Conservation (phyloP, 768 basidiomycete genomes). For the Hygrophorus russula region DNA sequence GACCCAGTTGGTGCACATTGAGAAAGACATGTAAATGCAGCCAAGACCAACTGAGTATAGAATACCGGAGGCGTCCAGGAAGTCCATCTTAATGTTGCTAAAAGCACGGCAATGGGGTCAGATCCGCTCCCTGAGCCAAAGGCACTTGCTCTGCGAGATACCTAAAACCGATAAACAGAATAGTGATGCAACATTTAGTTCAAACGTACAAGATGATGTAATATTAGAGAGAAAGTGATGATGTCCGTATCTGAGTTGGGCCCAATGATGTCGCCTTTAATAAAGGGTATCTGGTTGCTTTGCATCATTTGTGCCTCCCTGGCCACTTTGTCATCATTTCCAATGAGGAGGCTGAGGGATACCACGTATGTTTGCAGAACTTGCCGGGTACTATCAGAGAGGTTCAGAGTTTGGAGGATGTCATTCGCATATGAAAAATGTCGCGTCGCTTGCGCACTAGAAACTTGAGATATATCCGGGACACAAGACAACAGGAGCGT, state of each 20-base stretch:
- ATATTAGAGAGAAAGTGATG: constrained; percentile 47
- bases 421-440: constrained; percentile 39
- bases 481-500: constrained; percentile 51
- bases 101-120: constrained; percentile 41
- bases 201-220: constrained; percentile 47
- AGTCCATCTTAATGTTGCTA: constrained; percentile 48
- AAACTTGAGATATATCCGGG: constrained; percentile 48
- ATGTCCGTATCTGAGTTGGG: constrained; percentile 56
- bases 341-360: constrained; percentile 47
- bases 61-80: constrained; percentile 54
- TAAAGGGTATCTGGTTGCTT: constrained; percentile 42
- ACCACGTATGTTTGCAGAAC: constrained; percentile 49
- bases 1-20: constrained; percentile 24
- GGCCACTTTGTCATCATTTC: constrained; percentile 61
- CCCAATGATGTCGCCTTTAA: constrained; percentile 45
- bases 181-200: neutral
- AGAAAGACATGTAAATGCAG: constrained; percentile 51
- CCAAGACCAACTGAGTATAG: constrained; percentile 55
- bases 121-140: constrained; percentile 52
- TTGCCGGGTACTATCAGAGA: constrained; percentile 41
- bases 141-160: constrained; percentile 43
- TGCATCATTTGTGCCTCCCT: constrained; percentile 66
- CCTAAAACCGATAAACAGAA: constrained; percentile 22
- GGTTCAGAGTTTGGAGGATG: constrained; percentile 38
- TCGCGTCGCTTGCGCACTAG: constrained; percentile 47